Evolutionary conservation across 495 filamentous ascomycete genomes (phyloP), one percentile per base, ranked within the genome.

Genomic region (Corynascus novoguineensis): DNA sequence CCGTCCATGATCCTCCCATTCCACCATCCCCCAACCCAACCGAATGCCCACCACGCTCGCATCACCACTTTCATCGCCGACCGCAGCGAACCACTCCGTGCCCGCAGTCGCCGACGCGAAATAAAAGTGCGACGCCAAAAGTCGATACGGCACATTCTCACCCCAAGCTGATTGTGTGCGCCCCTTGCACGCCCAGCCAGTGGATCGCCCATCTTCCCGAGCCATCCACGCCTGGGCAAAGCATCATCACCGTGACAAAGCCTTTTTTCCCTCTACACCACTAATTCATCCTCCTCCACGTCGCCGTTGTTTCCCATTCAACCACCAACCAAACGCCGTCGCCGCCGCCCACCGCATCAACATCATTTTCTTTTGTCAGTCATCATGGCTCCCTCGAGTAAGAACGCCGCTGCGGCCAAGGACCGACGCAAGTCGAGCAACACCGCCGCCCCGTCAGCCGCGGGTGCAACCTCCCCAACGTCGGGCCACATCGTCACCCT

Each of bases 341-440:
- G 57, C 53, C 22, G 38, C 7, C 34, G 42, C 55, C 65, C 54
- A 60, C 47, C 54, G 34, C 44, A 51, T 57, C 50, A 47, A 44
- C 57, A 40, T 38, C 31, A 51, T 57, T 60, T 59, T n/a, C n/a
- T n/a, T n/a, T n/a, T 55, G 11, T 47, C 25, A 4, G 40, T 9
- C 27, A 29, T 52, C 38, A 76, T 76, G 74, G 60, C 74, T 57
- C 65, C 75, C 29, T 64, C 63, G 11, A 66, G 61, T 68, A 78
- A 78, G 65, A 52, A 65, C 29, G 65, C 69, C 15, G 56, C 69
- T 54, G 63, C 67, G 61, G 57, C 60, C 66, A 78, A 76, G 61
- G 75, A 78, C 55, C 73, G 75, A n/a, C 73, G 74, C 58, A 78
- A 75, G 68, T 69, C 68, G n/a, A 59, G 50, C 59, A 64, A 53